phyloP scores from a whole-genome alignment of 1,139 yeast genomes.

The Yarrowia galli region DNA sequence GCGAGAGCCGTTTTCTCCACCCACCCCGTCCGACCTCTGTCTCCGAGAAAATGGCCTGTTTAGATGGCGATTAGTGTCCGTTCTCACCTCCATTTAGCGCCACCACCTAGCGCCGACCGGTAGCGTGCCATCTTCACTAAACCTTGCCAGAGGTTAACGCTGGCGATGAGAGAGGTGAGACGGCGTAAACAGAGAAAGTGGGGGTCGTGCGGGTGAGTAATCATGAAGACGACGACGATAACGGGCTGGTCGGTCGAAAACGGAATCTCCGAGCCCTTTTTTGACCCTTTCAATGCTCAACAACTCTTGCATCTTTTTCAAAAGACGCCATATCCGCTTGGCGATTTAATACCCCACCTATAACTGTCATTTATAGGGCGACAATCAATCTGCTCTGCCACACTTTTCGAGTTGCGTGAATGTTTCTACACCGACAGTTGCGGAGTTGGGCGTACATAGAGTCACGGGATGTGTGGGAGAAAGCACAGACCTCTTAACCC shows the following conservation, averaged over 20 bases:
- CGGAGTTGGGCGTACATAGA: background rate
- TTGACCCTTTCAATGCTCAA: background rate
- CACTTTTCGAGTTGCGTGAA: background rate
- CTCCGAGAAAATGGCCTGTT: conserved; percentile 28
- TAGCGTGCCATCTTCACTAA: conserved; percentile 31
- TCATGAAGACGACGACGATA: too few species aligned
- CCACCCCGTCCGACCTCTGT: background rate
- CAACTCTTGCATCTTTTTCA: background rate
- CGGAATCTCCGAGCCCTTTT: background rate
- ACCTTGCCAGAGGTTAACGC: conserved; percentile 22
- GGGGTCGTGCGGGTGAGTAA: background rate
- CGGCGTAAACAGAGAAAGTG: background rate
- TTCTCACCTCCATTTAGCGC: conserved; percentile 10
- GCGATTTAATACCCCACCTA: conserved; percentile 13
- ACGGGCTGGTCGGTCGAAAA: too few species aligned
- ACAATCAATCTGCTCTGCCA: background rate
- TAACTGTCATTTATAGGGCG: conserved; percentile 2
- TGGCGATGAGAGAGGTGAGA: background rate
- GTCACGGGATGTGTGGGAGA: background rate
- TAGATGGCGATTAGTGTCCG: background rate
- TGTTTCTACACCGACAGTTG: too few species aligned
- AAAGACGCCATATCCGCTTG: background rate
- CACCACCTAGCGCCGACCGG: conserved; percentile 26
- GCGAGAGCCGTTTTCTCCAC: background rate
- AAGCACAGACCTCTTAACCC: background rate